Evolutionary conservation across 768 basidiomycete species (phyloP).

Genomic region (Leucocoprinus leucothites): DNA sequence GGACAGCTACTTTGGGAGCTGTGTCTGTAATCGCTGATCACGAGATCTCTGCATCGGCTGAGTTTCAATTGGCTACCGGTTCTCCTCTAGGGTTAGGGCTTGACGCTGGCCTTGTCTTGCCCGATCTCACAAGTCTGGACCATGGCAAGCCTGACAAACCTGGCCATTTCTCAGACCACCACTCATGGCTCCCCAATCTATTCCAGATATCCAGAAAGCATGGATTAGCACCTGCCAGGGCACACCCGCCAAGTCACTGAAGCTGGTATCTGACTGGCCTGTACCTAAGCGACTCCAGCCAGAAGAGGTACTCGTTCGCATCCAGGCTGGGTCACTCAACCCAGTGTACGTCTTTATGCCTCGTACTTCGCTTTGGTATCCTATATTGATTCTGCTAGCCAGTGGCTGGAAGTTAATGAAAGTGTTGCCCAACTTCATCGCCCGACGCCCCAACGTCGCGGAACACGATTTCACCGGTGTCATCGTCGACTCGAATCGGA

Average conservation of each 20-base stretch:
- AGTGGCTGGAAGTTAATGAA: slow-evolving; percentile 63
- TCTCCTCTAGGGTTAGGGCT: slow-evolving; percentile 13
- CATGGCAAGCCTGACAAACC: background rate
- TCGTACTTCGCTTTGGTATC: too few relatives aligned
- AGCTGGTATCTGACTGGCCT: slow-evolving; percentile 32
- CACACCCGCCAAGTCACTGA: slow-evolving; percentile 28
- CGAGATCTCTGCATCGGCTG: slow-evolving; percentile 23
- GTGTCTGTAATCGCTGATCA: slow-evolving; percentile 18
- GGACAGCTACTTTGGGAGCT: slow-evolving; percentile 22
- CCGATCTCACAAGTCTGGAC: too few relatives aligned
- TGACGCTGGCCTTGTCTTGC: slow-evolving; percentile 3
- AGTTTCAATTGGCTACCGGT: slow-evolving; percentile 12
- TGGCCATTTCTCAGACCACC: background rate
- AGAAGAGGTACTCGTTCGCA: slow-evolving; percentile 32
- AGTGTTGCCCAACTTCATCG: slow-evolving; percentile 42
- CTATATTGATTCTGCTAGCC: background rate
- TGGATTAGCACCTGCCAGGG: slow-evolving; percentile 35
- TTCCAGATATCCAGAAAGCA: slow-evolving; percentile 34
- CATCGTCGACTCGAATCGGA: slow-evolving; percentile 52
- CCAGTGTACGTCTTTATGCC: slow-evolving; percentile 45
- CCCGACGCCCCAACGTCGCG: slow-evolving; percentile 46
- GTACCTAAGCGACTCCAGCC: slow-evolving; percentile 30
- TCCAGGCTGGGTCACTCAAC: slow-evolving; percentile 56
- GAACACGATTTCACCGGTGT: slow-evolving; percentile 66
- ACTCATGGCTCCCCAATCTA: slow-evolving; percentile 4